Conservation (phyloP, 1,139 yeast species). For the Pichia sp. region DNA sequence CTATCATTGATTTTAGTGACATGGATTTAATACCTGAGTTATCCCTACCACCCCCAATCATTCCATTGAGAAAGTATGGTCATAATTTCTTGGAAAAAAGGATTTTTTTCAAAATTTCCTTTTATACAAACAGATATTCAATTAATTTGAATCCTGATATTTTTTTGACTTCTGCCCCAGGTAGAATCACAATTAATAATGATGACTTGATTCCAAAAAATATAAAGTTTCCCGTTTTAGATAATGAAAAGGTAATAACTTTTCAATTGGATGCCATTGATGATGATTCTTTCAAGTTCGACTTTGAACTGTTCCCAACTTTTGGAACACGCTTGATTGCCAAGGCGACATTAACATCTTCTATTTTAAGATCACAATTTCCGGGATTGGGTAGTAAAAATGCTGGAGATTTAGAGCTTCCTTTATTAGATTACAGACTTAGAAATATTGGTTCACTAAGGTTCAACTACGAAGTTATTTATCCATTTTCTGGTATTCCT, state of each 20-base stretch:
- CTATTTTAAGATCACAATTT: conserved; percentile 35
- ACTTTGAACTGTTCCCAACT: conserved; percentile 88
- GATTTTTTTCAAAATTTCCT: conserved; percentile 68
- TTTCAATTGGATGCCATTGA: conserved; percentile 82
- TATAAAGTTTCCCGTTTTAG: conserved; percentile 68
- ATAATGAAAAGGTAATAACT: conserved; percentile 62
- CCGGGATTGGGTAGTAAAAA: conserved; percentile 31
- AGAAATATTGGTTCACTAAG: conserved; percentile 75
- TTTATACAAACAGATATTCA: conserved; percentile 53
- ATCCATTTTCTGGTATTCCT: conserved; percentile 82
- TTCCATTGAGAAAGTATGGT: conserved; percentile 88
- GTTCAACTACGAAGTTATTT: conserved; percentile 74
- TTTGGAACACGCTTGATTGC: conserved; percentile 92
- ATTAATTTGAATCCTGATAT: conserved; percentile 43
- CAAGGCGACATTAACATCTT: conserved; percentile 49
- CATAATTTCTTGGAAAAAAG: conserved; percentile 90
- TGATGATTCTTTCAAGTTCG: conserved; percentile 53
- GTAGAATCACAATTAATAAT: conserved; percentile 65
- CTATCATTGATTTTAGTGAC: conserved; percentile 22
- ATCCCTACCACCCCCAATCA: conserved; percentile 89
- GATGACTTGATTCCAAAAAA: conserved; percentile 82
- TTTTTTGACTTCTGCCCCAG: conserved; percentile 39
- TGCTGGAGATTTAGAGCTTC: conserved; percentile 43
- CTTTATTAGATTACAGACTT: conserved; percentile 74
- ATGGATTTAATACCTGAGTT: conserved; percentile 81